Base-by-base conservation (phyloP, 2,329 filamentous ascomycete species). In the Botrytis pseudocinerea region DNA sequence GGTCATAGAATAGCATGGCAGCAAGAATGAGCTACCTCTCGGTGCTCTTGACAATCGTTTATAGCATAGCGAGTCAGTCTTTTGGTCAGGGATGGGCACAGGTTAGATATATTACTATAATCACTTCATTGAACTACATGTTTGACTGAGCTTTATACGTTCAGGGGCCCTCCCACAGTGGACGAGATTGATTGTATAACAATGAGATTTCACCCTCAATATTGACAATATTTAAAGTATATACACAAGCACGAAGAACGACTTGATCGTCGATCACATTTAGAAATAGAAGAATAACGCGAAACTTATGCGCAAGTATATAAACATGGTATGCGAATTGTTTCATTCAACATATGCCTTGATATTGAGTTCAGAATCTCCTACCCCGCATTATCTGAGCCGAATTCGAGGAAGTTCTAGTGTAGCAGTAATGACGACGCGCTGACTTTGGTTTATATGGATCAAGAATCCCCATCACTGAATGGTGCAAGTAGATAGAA, bases 1-100 rank as follows among this genome's bases (percentile, higher is more conserved):
- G 65, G 65, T 42, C 38, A 40, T 57, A 68, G 65, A 42, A 68
- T 57, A 57, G 35, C 48, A 68, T 32, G 48, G 48, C 65, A 57
- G 65, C 18, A 25, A 32, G 48, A 68, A 68, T 57, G 65, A 57
- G 65, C 48, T 32, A 68, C 48, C 4, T 42, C n/a, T 68, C 12
- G 35, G 25, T 25, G 48, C 65, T 68, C 48, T 40, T 57, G 65
- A 68, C 48, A 32, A 68, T 57, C 65, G 65, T 68, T 42, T 25
- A 42, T 68, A 42, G 35, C 48, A 68, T 57, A 68, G 65, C 35
- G 65, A 42, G 65, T 57, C 38, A 57, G 22, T 32, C 16, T 57
- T 68, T 42, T 28, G 18, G 35, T 57, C 38, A 16, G 10, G 3
- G 25, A 42, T 68, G 32, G 35, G 48, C 10, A 12, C 48, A 63